Evolutionary conservation across 2,329 filamentous ascomycete genomes (phyloP), one percentile per base, ranked within the genome.

Genomic region (Colletotrichum sp.): DNA sequence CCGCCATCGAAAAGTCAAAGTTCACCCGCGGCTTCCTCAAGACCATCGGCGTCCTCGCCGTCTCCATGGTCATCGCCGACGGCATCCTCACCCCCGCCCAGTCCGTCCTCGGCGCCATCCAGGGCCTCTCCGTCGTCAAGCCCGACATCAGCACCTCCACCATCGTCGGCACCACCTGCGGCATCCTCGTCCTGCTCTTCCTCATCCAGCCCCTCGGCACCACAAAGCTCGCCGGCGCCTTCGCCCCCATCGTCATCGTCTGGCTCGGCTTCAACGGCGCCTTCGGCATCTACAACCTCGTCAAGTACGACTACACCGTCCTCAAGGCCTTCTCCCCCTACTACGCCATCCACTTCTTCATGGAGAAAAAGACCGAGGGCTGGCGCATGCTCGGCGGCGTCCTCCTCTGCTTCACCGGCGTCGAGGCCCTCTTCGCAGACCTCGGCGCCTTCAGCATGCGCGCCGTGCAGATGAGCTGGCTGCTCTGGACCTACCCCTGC

Each of bases 381-480:
- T 94, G 93, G 93, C 87, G 86, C 74, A 90, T 89, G 74, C 87
- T 95, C 2, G 93, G 92, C n/a, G 94, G 94, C 6, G 90, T 96
- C 25, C 83, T 96, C 3, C 89, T 96, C 12, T 90, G 92, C 4
- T 96, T 96, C 79, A 96, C 94, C 3, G 94, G 93, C 22, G 93
- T 94, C n/a, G 94, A 96, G 81, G 93, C 94, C 2, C 87, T 96
- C 1, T 96, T 95, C 80, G 94, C 94, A 5, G 94, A 96, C 79
- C 87, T 96, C 8, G 94, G 94, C 39, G 94, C 94, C 27, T 96
- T 96, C 82, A 91, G 90, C 82, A 88, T 90, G 79, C 86, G 89
- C 56, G 93, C 94, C 1, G 92, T 96, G 67, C 94, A 95, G 80
- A 87, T 96, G 18, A 93, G 90, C 58, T 96, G 94, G 94, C 85